These are phyloP conservation scores for Nakazawaea wyomingensis DNA, from an alignment of 805 yeast genomes.

Conservation along the genomic window DNA sequence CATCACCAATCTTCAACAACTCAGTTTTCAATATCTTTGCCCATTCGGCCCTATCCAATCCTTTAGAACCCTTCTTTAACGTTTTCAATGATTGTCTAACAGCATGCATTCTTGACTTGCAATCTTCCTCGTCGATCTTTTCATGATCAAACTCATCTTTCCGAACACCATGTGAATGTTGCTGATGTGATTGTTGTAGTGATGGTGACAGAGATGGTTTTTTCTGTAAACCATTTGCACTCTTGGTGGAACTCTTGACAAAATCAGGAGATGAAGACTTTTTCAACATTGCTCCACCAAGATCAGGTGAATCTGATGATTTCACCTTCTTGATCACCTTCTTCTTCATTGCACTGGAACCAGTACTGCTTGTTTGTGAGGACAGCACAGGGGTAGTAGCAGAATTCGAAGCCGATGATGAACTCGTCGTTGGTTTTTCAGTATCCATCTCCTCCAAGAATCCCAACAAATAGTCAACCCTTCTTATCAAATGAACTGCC, in stretches of 20 bases:
- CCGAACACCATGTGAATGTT: conserved; percentile 14
- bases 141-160: conserved; percentile 52
- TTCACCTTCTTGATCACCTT: conserved; percentile 9
- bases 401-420: conserved; percentile 20
- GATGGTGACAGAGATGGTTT: not conserved
- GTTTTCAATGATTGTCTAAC: conserved; percentile 62
- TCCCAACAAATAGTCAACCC: conserved; percentile 80
- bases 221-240: not conserved
- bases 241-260: conserved; percentile 13
- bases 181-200: not conserved
- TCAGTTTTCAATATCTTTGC: conserved; percentile 65
- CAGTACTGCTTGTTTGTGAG: not conserved
- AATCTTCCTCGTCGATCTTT: conserved; percentile 71
- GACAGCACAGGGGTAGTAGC: not conserved
- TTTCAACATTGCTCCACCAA: not conserved
- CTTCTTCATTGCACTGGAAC: conserved; percentile 15
- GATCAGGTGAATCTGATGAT: conserved; percentile 5
- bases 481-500: conserved; percentile 84
- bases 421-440: conserved; percentile 19
- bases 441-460: conserved; percentile 49
- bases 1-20: conserved; percentile 67
- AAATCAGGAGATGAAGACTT: conserved; percentile 17
- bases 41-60: conserved; percentile 74
- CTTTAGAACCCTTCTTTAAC: conserved; percentile 66
- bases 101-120: conserved; percentile 58